These are phyloP conservation scores for Kodamaea neixiangensis DNA, from an alignment of 805 yeast species.

Conservation along the genomic window DNA sequence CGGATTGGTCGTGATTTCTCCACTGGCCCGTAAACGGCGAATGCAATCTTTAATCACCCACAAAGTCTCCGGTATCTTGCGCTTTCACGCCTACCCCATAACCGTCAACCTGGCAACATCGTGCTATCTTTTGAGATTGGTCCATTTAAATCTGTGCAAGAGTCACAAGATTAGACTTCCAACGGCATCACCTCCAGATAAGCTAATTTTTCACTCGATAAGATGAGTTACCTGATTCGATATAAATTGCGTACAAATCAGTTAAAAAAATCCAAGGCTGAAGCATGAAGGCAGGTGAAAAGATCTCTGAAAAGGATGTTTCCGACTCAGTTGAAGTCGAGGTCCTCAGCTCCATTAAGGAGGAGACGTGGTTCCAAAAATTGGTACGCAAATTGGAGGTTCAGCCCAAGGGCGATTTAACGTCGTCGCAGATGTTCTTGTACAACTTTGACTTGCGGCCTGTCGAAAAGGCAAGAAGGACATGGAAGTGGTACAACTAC, in stretches of 20 bases:
- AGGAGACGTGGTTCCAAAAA: conserved; percentile 33
- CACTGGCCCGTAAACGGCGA: too few species aligned
- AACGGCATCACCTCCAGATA: background rate
- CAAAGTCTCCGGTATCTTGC: too few species aligned
- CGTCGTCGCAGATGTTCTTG: conserved; percentile 63
- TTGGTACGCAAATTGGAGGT: conserved; percentile 28
- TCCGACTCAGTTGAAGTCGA: conserved; percentile 3
- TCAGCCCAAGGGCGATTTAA: conserved; percentile 42
- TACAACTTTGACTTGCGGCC: conserved; percentile 78
- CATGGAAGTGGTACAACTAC: conserved; percentile 85
- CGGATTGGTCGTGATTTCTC: too few species aligned
- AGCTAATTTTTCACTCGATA: conserved; percentile 3
- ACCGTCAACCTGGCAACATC: too few species aligned
- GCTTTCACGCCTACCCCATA: too few species aligned
- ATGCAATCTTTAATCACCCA: too few species aligned
- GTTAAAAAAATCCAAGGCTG: background rate
- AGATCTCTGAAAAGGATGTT: background rate
- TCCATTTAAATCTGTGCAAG: too few species aligned
- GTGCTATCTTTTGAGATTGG: too few species aligned
- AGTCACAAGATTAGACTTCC: background rate
- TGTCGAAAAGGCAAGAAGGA: conserved; percentile 69
- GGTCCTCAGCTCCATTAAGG: conserved; percentile 19
- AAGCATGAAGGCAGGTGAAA: conserved; percentile 5
- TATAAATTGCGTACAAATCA: background rate
- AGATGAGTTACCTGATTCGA: conserved; percentile 1